Evolutionary conservation across 2,329 filamentous ascomycete species (phyloP), one percentile per base, ranked within the genome.

Genomic region (Fonsecaea pedrosoi): DNA sequence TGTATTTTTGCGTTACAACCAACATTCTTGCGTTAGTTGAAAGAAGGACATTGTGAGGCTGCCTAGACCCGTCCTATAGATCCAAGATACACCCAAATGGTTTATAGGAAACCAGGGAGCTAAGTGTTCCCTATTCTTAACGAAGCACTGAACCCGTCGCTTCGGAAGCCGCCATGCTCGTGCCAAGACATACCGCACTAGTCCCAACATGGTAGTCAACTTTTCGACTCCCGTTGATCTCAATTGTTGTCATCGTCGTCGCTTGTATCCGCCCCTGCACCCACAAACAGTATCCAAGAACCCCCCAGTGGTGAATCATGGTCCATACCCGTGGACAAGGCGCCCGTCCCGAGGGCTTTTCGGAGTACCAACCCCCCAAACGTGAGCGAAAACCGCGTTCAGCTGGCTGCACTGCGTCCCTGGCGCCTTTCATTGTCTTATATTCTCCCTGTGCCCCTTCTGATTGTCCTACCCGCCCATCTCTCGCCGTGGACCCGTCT

Each of bases 251-350:
- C 18, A 13, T 21, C 13, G 13, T 18, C 45, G 8, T 50, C 45
- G 25, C 21, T 25, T 30, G 4, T n/a, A 18, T 13, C 18, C 18
- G 12, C 13, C 25, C 21, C 45, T 50, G 18, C 7, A 25, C 12
- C 18, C 8, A 50, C 4, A 25, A 50, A 50, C 21, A 30, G 25
- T 8, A 12, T 5, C 18, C 45, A 50, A 45, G 40, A 45, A 45
- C 40, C 2, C 15, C 7, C 45, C 45, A 50, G 21, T 21, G 12
- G 8, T n/a, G 58, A 56, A 53, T 13, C 6, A 70, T 70, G 68
- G 66, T 67, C 25, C 68, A 68, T 53, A 70, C 68, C 32, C 66
- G 68, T 62, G 60, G 66, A 54, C 60, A 66, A 57, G 68, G 68
- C 18, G 68, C 64, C 63, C 65, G 65, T 32, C 66, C 68, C 60